These are phyloP conservation scores for Rhizopus stolonifer DNA, from an alignment of 371 early-diverging fungal species.

Conservation along the genomic window DNA sequence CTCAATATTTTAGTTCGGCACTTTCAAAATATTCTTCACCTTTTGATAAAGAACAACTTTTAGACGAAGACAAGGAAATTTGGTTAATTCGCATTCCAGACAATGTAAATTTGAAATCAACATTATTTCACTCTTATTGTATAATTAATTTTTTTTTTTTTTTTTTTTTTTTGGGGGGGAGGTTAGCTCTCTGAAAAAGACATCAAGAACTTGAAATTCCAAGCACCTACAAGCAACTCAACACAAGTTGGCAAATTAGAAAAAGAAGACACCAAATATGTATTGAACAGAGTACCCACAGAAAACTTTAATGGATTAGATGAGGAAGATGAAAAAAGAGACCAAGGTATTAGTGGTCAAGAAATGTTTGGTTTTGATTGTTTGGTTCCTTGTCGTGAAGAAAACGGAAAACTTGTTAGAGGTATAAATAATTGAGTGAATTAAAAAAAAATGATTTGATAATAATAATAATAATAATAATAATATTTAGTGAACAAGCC, in stretches of 20 bases:
- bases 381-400: constrained; percentile 33
- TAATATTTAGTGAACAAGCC: constrained; percentile 38
- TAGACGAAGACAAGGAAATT: constrained; percentile 46
- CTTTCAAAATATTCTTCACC: constrained; percentile 20
- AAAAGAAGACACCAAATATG: constrained; percentile 27
- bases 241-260: constrained; percentile 30
- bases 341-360: constrained; percentile 48
- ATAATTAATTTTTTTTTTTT: not conserved
- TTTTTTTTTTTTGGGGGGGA: constrained; percentile 1
- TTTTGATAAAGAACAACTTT: constrained; percentile 27
- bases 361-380: constrained; percentile 49
- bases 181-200: constrained; percentile 37
- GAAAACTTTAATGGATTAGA: constrained; percentile 6
- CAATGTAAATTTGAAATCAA: constrained; percentile 27
- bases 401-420: constrained; percentile 33
- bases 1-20: constrained; percentile 19
- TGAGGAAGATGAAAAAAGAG: constrained; percentile 15
- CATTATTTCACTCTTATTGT: not conserved
- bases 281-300: constrained; percentile 36
- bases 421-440: constrained; percentile 22
- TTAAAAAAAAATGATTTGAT: too few relatives aligned
- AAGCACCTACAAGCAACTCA: constrained; percentile 16
- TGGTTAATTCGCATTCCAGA: constrained; percentile 53
- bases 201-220: constrained; percentile 28
- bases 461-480: too few relatives aligned